Evolutionary conservation across 2,329 filamentous ascomycete genomes (phyloP), one percentile per base, ranked within the genome.

Genomic region (Purpureocillium lavendulum): DNA sequence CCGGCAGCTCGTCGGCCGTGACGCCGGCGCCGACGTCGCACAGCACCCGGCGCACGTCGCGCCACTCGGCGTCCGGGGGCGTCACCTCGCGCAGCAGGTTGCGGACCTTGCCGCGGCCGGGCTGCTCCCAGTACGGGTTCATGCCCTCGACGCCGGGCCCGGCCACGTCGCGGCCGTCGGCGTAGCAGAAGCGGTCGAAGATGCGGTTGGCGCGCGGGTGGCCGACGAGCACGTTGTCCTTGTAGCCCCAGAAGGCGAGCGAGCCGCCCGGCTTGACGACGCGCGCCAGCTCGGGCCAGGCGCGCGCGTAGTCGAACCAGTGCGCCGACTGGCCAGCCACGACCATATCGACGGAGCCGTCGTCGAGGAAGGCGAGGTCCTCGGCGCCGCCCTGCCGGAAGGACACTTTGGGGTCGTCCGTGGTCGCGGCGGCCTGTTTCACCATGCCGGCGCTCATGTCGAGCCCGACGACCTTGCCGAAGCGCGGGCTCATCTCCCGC

Each of bases 221-320:
- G 16, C 73, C 69, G 13, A 77, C 57, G 38, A 83, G 67, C 28
- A 77, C 63, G 50, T 74, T 77, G 56, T 83, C 79, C 50, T 75
- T 77, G 56, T 83, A 83, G 2, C 77, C 77, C 74, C 73, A 82
- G 52, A 80, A 77, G 0, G 77, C 77, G n/a, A 83, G 49, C 1
- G 73, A 75, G 13, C 77, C 78, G 12, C 73, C 73, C 2, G 57
- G 54, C 36, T 70, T 65, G 31, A 81, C 58, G 7, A 77, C 68
- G 11, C 75, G 65, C 9, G 60, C 60, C 41, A 82, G 53, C 49
- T 75, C 70, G 0, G 66, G 66, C 72, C 75, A 83, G 3, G 71
- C 65, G 30, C 60, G 64, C 7, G 45, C 31, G 50, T 74, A 76
- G 53, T 82, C 68, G 54, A 84, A 84, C 79, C 79, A 84, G 53